Conservation (phyloP, 441 rosid species). For the Brassica hybrid region DNA sequence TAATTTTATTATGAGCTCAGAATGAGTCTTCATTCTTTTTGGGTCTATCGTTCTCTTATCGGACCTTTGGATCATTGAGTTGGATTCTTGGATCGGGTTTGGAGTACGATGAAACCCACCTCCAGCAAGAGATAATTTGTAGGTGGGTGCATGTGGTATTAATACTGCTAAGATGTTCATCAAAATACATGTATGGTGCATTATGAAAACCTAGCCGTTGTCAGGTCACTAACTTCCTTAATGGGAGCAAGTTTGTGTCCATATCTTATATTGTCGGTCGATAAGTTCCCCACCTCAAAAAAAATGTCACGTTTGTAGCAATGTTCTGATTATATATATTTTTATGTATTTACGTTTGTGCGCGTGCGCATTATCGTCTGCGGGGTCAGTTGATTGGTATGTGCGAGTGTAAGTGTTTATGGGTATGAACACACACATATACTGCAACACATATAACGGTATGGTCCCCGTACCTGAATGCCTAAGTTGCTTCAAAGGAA, state of each 20-base stretch:
- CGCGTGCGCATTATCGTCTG: constrained; percentile 30
- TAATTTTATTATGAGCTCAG: too few relatives aligned
- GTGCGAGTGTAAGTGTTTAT: constrained; percentile 14
- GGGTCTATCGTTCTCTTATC: not conserved
- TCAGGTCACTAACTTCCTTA: constrained; percentile 15
- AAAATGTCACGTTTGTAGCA: constrained; percentile 24
- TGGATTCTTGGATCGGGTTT: not conserved
- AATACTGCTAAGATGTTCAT: not conserved
- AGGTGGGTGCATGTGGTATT: not conserved
- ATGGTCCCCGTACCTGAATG: not conserved
- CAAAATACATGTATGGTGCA: not conserved
- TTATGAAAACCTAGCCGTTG: constrained; percentile 6
- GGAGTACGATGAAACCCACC: not conserved
- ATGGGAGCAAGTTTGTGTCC: constrained; percentile 21
- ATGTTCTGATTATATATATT: constrained; percentile 5
- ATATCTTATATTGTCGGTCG: constrained; percentile 25
- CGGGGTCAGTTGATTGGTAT: constrained; percentile 22
- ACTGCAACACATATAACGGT: not conserved
- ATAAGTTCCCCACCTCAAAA: constrained; percentile 4
- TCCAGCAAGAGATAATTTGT: not conserved
- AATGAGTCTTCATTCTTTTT: not conserved
- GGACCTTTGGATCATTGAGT: not conserved
- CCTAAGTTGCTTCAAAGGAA: not conserved
- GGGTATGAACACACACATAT: not conserved
- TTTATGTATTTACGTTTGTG: constrained; percentile 9